phyloP scores from a whole-genome alignment of 2,329 filamentous ascomycete species.

The Colletotrichum orbiculare region DNA sequence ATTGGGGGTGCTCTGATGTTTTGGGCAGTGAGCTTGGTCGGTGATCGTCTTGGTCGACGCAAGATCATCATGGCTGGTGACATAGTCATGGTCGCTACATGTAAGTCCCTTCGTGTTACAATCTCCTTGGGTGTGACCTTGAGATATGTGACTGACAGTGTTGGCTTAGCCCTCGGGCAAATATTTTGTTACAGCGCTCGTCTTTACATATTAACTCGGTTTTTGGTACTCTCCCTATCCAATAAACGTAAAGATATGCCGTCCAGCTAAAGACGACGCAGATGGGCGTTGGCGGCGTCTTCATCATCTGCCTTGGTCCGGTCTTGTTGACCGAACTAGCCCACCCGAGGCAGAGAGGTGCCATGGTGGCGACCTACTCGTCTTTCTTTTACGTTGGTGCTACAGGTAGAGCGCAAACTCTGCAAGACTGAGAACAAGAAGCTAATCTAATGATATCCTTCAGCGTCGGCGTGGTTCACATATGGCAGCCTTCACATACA shows the following conservation, averaged over 20 bases:
- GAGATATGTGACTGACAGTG: no score
- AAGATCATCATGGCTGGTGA: constrained; percentile 3
- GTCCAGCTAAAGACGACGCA: not conserved
- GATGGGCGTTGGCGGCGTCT: constrained; percentile 5
- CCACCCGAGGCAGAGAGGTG: constrained; percentile 14
- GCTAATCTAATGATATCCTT: no score
- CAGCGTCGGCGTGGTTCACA: constrained; percentile 4
- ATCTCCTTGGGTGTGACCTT: no score
- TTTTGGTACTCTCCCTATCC: not conserved
- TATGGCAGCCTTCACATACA: not conserved
- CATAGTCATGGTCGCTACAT: not conserved
- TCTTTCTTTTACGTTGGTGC: constrained; percentile 15
- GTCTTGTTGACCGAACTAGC: constrained; percentile 11
- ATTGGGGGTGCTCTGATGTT: not conserved
- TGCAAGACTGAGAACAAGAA: no score
- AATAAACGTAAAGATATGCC: no score
- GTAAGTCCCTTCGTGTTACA: not conserved
- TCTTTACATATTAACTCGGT: constrained; percentile 6
- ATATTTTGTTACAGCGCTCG: constrained; percentile 7
- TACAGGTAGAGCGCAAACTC: not conserved
- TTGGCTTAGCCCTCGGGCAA: not conserved
- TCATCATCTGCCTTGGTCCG: not conserved
- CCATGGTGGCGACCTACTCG: not conserved
- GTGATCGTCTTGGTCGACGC: not conserved
- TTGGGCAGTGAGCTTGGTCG: not conserved